phyloP scores from a whole-genome alignment of 2,329 filamentous ascomycete species.

The Talaromyces sp. region DNA sequence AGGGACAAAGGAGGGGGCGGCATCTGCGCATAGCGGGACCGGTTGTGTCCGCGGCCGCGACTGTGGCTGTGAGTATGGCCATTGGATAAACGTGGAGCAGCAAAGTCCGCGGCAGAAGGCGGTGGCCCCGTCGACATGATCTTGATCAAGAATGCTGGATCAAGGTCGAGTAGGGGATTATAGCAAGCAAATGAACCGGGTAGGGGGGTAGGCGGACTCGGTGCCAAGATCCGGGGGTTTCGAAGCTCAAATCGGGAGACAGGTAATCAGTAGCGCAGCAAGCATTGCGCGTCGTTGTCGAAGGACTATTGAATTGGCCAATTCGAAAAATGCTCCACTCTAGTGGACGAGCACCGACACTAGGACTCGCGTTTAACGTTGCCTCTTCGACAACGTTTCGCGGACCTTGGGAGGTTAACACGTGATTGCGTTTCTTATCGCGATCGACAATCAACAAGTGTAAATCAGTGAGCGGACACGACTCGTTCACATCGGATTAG shows the following conservation, averaged over 20 bases:
- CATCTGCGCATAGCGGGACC: constrained; percentile 35
- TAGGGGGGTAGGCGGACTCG: constrained; percentile 7
- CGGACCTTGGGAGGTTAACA: background rate
- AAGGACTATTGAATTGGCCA: background rate
- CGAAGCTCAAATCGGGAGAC: background rate
- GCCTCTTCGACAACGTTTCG: background rate
- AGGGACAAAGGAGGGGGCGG: constrained; percentile 31
- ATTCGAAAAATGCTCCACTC: background rate
- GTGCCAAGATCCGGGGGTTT: constrained; percentile 2
- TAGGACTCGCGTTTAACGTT: too few relatives aligned
- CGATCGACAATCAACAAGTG: background rate
- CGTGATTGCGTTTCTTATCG: constrained; percentile 9
- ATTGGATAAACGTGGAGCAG: constrained; percentile 19
- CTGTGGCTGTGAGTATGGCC: constrained; percentile 25
- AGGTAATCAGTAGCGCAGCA: background rate
- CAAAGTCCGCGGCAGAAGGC: constrained; percentile 33
- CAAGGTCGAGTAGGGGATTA: constrained; percentile 14
- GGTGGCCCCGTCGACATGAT: constrained; percentile 40
- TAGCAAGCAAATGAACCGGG: constrained; percentile 10
- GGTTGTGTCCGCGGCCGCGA: constrained; percentile 38
- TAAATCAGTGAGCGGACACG: too few relatives aligned
- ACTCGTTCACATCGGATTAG: too few relatives aligned
- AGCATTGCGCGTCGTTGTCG: constrained; percentile 1
- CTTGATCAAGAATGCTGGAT: constrained; percentile 8
- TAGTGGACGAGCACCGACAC: background rate